Conservation (phyloP, 306 rosid genomes). For the Luffa aegyptiaca region DNA sequence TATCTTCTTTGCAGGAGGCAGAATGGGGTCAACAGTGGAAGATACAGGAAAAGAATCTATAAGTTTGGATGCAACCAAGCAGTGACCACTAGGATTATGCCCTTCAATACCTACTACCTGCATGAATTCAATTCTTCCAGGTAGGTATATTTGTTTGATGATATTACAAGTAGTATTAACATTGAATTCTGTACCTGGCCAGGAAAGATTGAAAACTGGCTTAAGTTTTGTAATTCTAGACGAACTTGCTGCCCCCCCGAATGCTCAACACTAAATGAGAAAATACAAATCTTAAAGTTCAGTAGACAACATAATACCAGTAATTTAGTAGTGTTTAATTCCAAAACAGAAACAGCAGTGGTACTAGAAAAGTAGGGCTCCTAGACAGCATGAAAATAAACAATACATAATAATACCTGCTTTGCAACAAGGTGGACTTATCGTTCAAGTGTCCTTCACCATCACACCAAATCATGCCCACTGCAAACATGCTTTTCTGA, state of each 20-base stretch:
- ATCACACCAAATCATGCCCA: conserved; percentile 85
- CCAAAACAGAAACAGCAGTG: neutral
- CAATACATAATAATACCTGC: conserved; percentile 46
- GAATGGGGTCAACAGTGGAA: conserved; percentile 26
- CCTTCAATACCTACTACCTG: conserved; percentile 89
- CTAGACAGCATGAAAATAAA: neutral
- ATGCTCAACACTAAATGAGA: conserved; percentile 44
- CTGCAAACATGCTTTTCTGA: conserved; percentile 79
- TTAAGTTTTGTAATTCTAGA: conserved; percentile 57
- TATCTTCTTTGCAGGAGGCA: conserved; percentile 66
- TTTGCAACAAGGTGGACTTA: conserved; percentile 75
- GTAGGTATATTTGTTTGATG: conserved; percentile 12
- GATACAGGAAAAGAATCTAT: conserved; percentile 53
- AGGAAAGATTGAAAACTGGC: conserved; percentile 78
- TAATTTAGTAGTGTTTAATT: neutral
- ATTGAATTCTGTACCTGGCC: conserved; percentile 64
- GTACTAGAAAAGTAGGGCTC: neutral
- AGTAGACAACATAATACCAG: conserved; percentile 11
- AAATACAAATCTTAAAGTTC: conserved; percentile 3
- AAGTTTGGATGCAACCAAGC: conserved; percentile 76
- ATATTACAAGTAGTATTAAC: conserved; percentile 2
- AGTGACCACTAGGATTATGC: conserved; percentile 95
- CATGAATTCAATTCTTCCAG: conserved; percentile 18
- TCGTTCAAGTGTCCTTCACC: conserved; percentile 88
- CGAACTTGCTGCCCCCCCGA: conserved; percentile 92